Percentiles rank a stretch among this genome's conserved stretches.
phyloP scores from a whole-genome alignment of 2,329 filamentous ascomycete species.

The Lomentospora prolificans region DNA sequence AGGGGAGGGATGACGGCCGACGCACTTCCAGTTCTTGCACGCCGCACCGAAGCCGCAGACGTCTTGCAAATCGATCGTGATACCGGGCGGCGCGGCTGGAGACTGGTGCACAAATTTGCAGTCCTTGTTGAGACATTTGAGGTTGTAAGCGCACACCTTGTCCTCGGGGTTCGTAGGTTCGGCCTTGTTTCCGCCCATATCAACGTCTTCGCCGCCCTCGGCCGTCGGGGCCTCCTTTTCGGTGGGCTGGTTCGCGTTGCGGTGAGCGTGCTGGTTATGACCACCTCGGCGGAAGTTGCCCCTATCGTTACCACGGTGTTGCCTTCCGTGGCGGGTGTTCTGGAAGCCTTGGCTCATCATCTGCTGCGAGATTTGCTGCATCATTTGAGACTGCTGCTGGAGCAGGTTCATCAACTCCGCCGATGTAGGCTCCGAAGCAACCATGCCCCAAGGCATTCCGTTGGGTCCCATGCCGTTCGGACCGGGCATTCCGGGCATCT shows the following conservation, averaged over 20 bases:
- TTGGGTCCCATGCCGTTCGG: constrained; percentile 5
- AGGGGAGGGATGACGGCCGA: constrained; percentile 83
- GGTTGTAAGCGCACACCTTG: constrained; percentile 79
- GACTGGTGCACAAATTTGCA: constrained; percentile 94
- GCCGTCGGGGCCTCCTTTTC: constrained; percentile 22
- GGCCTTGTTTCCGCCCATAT: constrained; percentile 45
- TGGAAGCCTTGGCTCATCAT: constrained; percentile 39
- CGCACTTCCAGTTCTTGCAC: constrained; percentile 94
- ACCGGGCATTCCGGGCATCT: constrained; percentile 29
- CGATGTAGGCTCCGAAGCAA: constrained; percentile 29
- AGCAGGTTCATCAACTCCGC: constrained; percentile 62
- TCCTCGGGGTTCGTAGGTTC: constrained; percentile 50
- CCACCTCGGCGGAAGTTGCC: constrained; percentile 43
- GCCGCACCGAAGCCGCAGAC: constrained; percentile 77
- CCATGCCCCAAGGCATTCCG: constrained; percentile 36
- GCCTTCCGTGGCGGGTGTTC: constrained; percentile 30
- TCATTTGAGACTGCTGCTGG: constrained; percentile 80
- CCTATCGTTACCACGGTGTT: constrained; percentile 48
- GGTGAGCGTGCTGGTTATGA: constrained; percentile 23
- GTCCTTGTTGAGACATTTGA: constrained; percentile 76
- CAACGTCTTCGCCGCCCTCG: constrained; percentile 48
- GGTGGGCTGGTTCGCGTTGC: constrained; percentile 17
- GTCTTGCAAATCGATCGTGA: constrained; percentile 68
- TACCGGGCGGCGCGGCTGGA: constrained; percentile 71
- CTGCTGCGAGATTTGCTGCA: constrained; percentile 63